phyloP scores from a whole-genome alignment of 345 rosid genomes.

The Sisymbrium altissimum region DNA sequence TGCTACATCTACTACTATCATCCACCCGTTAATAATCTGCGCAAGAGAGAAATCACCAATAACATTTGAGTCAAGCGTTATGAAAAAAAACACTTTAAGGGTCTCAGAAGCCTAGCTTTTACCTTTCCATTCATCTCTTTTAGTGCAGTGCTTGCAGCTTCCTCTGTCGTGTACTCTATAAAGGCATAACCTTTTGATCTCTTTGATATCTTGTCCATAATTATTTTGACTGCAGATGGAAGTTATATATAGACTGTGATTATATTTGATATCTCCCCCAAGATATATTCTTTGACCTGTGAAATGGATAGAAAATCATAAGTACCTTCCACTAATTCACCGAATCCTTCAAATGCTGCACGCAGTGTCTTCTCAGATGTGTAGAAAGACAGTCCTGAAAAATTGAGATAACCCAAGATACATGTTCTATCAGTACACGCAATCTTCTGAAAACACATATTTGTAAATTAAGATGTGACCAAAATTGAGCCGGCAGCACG shows the following conservation, averaged over 20 bases:
- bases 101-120: slow-evolving; percentile 3
- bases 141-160: slow-evolving; percentile 81
- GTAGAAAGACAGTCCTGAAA: slow-evolving; percentile 82
- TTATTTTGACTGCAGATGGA: slow-evolving; percentile 61
- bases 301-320: neutral
- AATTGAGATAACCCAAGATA: neutral
- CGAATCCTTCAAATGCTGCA: slow-evolving; percentile 85
- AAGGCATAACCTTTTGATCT: slow-evolving; percentile 95
- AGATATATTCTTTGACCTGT: neutral
- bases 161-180: slow-evolving; percentile 84
- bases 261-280: neutral
- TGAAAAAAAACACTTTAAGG: neutral
- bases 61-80: slow-evolving; percentile 16
- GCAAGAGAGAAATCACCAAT: neutral
- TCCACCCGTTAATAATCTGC: slow-evolving; percentile 98
- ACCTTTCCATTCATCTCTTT: slow-evolving; percentile 98
- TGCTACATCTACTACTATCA: slow-evolving; percentile 95
- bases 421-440: slow-evolving; percentile 2
- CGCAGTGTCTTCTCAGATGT: slow-evolving; percentile 93
- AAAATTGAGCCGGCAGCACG: neutral
- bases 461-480: neutral
- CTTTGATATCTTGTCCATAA: slow-evolving; percentile 97
- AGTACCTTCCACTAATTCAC: slow-evolving; percentile 85
- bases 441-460: neutral
- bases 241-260: neutral